Evolutionary conservation across 371 early-diverging fungal genomes (phyloP).

Genomic region (Zychaea mexicana): DNA sequence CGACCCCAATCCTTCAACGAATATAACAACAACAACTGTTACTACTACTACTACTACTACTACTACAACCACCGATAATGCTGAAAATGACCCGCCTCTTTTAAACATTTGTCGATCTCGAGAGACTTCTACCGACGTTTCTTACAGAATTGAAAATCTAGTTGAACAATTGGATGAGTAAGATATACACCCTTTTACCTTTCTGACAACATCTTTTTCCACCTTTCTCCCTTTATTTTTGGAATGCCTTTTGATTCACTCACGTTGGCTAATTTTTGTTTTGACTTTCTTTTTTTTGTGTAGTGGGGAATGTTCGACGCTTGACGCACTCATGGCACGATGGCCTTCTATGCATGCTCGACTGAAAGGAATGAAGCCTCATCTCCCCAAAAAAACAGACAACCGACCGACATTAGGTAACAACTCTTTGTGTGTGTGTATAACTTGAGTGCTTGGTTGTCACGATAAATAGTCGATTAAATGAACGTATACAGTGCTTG

Average conservation of each 20-base stretch:
- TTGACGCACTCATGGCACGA: constrained; percentile 45
- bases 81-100: constrained; percentile 29
- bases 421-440: no score
- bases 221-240: not conserved
- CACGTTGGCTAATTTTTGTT: no score
- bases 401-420: constrained; percentile 42
- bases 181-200: not conserved
- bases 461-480: no score
- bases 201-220: not conserved
- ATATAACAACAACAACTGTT: not conserved
- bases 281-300: no score
- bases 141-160: constrained; percentile 31
- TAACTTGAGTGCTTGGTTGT: no score
- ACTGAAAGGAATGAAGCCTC: constrained; percentile 44
- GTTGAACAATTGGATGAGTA: constrained; percentile 50
- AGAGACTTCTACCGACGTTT: constrained; percentile 24
- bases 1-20: constrained; percentile 14
- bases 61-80: not conserved
- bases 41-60: not conserved
- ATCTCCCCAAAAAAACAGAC: constrained; percentile 47
- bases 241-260: no score
- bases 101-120: constrained; percentile 33
- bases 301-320: constrained; percentile 45
- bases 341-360: constrained; percentile 50
- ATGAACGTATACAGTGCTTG: constrained; percentile 40